Base-by-base conservation (phyloP, 2,329 filamentous ascomycete species). In the Botrytis fabae region DNA sequence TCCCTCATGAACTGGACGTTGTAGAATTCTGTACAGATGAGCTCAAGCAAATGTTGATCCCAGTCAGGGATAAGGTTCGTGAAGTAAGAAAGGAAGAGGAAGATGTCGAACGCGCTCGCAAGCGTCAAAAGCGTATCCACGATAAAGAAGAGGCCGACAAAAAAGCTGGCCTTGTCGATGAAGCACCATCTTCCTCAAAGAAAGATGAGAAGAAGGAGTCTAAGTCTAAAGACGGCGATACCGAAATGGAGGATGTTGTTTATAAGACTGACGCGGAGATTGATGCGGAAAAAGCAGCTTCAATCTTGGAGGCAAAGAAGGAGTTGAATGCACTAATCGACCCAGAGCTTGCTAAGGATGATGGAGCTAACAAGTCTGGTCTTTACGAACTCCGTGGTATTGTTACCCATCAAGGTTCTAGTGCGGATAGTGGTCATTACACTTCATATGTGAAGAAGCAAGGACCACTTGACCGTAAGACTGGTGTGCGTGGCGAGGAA, bases 401-500 rank as follows among this genome's bases (percentile, higher is more conserved):
- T 8, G 93, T 99, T 74, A 97, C 97, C 44, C 96, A 99, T 83
- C 96, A 99, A 83, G 96, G 96, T 75, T 93, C 95, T 74, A 97
- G 94, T 81, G 96, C 96, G 32, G 96, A 99, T 83, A 98, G 95
- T 79, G 96, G 96, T 12, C 96, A 99, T 83, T 99, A 99, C 86
- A 99, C 97, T 7, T 92, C 95, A 0, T 99, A 97, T 81, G 93
- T 99, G 78, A 99, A 98, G 88, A 98, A 99, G 87, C 87, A 91
- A 75, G 91, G 89, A 0, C 84, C 86, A 16, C 84, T 93, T 73
- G 92, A 97, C 78, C 86, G 91, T 25, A 89, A 90, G 79, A 93
- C 91, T 32, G 94, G 93, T 77, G 93, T 94, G 85, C 86, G 89
- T 79, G 90, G 89, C 71, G 90, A 92, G 80, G 94, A 97, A 80